Evolutionary conservation across 371 early-diverging fungal species (phyloP).

Genomic region (Haplosporangium sp.): DNA sequence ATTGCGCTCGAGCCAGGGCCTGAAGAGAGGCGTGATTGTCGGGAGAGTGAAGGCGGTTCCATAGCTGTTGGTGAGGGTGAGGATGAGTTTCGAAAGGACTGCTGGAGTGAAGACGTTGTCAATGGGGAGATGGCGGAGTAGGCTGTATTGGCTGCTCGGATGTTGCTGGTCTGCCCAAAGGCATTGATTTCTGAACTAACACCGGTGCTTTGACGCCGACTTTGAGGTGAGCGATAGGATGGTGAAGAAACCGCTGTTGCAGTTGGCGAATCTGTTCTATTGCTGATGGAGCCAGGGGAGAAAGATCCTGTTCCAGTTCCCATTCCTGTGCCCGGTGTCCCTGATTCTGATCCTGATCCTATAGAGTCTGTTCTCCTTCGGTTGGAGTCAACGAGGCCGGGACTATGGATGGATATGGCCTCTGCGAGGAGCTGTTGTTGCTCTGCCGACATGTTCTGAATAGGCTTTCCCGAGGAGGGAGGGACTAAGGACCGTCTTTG

Average conservation of each 20-base stretch:
- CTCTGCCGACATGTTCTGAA: constrained; percentile 40
- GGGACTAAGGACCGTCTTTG: constrained; percentile 35
- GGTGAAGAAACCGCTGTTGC: constrained; percentile 17
- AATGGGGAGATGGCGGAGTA: constrained; percentile 28
- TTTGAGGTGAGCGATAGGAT: constrained; percentile 22
- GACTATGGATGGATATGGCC: constrained; percentile 32
- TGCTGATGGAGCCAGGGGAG: constrained; percentile 9
- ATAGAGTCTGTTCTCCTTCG: constrained; percentile 32
- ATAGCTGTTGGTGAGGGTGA: constrained; percentile 17
- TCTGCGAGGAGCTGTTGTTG: constrained; percentile 46
- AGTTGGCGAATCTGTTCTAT: constrained; percentile 5
- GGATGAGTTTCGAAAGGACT: constrained; percentile 11
- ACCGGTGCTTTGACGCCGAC: constrained; percentile 25
- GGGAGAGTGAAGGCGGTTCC: constrained; percentile 17
- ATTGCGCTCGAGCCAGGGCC: constrained; percentile 11
- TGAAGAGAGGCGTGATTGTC: constrained; percentile 9
- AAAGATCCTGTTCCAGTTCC: background rate
- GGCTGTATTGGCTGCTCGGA: constrained; percentile 11
- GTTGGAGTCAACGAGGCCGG: constrained; percentile 26
- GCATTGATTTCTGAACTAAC: constrained; percentile 14
- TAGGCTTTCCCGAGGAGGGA: constrained; percentile 16
- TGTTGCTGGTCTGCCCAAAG: constrained; percentile 5
- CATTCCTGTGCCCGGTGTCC: background rate
- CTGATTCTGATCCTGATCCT: constrained; percentile 19
- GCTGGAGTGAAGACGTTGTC: constrained; percentile 18